Evolutionary conservation across 2,329 filamentous ascomycete species (phyloP), one percentile per base, ranked within the genome.

Genomic region (Apiospora saccharicola): DNA sequence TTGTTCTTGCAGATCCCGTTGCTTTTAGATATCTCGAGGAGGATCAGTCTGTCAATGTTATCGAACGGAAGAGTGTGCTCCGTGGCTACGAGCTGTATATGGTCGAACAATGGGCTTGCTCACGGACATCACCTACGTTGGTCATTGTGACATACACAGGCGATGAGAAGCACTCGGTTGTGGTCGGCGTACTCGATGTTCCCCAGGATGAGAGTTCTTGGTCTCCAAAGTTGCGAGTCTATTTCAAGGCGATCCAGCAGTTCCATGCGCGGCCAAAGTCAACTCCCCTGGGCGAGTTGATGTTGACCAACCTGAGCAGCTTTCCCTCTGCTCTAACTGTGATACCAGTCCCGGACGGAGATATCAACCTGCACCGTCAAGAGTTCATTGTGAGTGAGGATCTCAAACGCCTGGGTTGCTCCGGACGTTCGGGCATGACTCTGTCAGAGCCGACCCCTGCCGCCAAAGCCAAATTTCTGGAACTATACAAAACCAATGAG

Each of bases 51-150:
- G 95, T 94, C 4, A 87, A 86, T 3, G 90, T 98, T 10, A 86
- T 98, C 75, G 90, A 95, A 76, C 91, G 92, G 70, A 90, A 90
- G 71, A 87, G 88, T 69, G 85, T 89, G 69, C 87, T 99, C 7
- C 85, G 89, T 73, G 96, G 96, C 75, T 98, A 98, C 83, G 95
- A 98, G 81, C 87, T 96, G 74, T 98, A 98, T 82, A 85, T 98
- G 22, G 94, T 98, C 75, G 96, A 98, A 82, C 96, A 99, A 86
- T 99, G 96, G 96, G 94, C 94, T 7, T 98, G 95, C 82, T 98
- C 96, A 16, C 91, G 96, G 70, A 89, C 91, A 72, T 94, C 97
- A 74, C 96, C 96, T 0, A 98, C 96, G 22, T 93, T 97, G 75
- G 90, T 97, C 69, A 97, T 98, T 75, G 93, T 93, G 57, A 98